Percentiles rank a stretch among this genome's conserved stretches.
Evolutionary conservation across 2,329 filamentous ascomycete genomes (phyloP).

Genomic region (Ophiocordyceps polyrhachis-furcata): DNA sequence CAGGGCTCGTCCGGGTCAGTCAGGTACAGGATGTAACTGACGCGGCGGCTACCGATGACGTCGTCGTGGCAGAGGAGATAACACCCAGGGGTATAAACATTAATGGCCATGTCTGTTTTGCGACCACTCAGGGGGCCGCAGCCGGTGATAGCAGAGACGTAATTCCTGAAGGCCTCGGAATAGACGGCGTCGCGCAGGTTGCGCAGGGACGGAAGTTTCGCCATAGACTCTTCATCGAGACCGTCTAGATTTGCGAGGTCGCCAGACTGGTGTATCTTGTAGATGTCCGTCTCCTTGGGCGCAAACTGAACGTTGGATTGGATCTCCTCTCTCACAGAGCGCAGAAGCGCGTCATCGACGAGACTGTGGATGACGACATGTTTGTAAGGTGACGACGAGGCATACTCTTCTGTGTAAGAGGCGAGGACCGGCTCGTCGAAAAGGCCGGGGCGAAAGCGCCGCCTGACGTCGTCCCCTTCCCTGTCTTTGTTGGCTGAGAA

Average conservation of each 20-base stretch:
- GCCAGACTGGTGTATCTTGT: conserved; percentile 97
- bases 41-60: conserved; percentile 87
- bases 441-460: conserved; percentile 45
- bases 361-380: conserved; percentile 76
- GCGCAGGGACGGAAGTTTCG: conserved; percentile 76
- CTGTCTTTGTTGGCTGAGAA: conserved; percentile 7
- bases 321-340: conserved; percentile 75
- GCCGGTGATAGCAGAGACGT: conserved; percentile 69
- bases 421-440: conserved; percentile 41
- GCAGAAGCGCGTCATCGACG: conserved; percentile 65
- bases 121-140: conserved; percentile 74
- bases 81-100: conserved; percentile 91
- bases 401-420: conserved; percentile 43
- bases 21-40: conserved; percentile 94
- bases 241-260: conserved; percentile 94
- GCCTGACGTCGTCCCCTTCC: conserved; percentile 25
- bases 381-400: conserved; percentile 56
- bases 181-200: conserved; percentile 88
- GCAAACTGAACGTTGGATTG: conserved; percentile 85
- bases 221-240: conserved; percentile 67
- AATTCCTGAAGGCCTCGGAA: conserved; percentile 74
- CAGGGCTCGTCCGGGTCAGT: conserved; percentile 82
- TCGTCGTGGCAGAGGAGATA: conserved; percentile 95
- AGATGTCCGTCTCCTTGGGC: conserved; percentile 97
- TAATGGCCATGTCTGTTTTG: conserved; percentile 99